Percentiles rank a stretch among this genome's conserved stretches.
Conservation (phyloP, 2,329 filamentous ascomycete species). For the Fusarium albidum region DNA sequence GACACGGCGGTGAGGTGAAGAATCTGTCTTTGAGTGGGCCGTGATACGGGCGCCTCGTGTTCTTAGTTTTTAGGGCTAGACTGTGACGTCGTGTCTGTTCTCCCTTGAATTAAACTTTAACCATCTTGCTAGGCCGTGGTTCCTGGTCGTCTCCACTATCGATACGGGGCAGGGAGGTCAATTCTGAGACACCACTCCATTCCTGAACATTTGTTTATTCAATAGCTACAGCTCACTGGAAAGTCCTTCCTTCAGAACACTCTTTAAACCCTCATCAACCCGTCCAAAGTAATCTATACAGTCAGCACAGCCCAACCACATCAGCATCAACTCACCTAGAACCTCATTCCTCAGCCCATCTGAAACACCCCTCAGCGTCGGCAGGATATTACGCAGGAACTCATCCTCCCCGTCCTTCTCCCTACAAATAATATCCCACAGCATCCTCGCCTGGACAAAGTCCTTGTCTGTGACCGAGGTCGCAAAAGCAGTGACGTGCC, state of each 20-base stretch:
- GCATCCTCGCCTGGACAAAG: slow-evolving; percentile 32
- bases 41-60: too few species aligned
- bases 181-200: too few species aligned
- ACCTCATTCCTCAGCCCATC: slow-evolving; percentile 24
- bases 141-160: too few species aligned
- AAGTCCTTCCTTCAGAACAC: not conserved
- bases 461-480: slow-evolving; percentile 26
- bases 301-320: not conserved
- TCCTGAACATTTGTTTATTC: too few species aligned
- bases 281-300: slow-evolving; percentile 5
- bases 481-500: slow-evolving; percentile 29
- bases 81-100: too few species aligned
- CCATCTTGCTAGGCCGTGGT: too few species aligned
- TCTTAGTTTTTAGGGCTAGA: too few species aligned
- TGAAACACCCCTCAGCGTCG: slow-evolving; percentile 25
- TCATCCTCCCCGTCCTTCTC: slow-evolving; percentile 28
- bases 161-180: too few species aligned
- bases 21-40: too few species aligned
- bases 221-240: not conserved
- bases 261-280: slow-evolving; percentile 2
- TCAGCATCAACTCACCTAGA: not conserved
- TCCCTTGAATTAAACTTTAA: too few species aligned
- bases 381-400: slow-evolving; percentile 34
- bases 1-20: not conserved
- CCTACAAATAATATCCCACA: slow-evolving; percentile 35